phyloP scores from a whole-genome alignment of 352 stramenopile genomes.

The Phytopythium mirpurense region DNA sequence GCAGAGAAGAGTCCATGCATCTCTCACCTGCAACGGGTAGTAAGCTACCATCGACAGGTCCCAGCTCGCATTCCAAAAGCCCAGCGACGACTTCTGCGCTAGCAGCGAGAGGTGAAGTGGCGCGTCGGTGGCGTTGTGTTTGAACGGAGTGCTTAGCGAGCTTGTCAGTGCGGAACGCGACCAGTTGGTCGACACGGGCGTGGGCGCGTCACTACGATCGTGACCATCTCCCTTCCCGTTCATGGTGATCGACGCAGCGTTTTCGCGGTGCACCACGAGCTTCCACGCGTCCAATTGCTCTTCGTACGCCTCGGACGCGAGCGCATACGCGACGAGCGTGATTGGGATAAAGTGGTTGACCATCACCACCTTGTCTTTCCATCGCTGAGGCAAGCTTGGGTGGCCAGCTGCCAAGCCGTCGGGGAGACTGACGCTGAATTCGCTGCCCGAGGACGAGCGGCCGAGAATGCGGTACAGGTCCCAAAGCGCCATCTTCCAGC shows the following conservation, averaged over 20 bases:
- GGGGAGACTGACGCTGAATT: constrained; percentile 73
- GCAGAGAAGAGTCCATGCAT: neutral
- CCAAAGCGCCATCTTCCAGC: constrained; percentile 62
- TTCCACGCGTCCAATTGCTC: constrained; percentile 68
- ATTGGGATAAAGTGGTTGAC: constrained; percentile 93
- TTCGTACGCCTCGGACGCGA: constrained; percentile 90
- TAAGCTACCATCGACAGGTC: constrained; percentile 74
- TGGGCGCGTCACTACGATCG: constrained; percentile 11
- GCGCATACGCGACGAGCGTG: constrained; percentile 93
- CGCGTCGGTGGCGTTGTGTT: constrained; percentile 46
- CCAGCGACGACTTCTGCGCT: constrained; percentile 26
- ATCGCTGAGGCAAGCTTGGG: constrained; percentile 84
- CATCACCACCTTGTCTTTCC: constrained; percentile 86
- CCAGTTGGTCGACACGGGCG: constrained; percentile 53
- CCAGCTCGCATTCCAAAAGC: constrained; percentile 35
- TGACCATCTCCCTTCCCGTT: constrained; percentile 19
- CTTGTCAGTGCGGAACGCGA: constrained; percentile 55
- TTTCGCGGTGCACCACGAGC: constrained; percentile 43
- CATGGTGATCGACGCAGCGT: constrained; percentile 15
- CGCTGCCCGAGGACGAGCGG: constrained; percentile 48
- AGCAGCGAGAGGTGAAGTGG: constrained; percentile 59
- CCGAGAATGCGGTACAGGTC: constrained; percentile 67
- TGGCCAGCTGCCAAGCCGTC: constrained; percentile 67
- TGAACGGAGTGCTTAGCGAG: constrained; percentile 53
- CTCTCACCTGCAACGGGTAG: constrained; percentile 67